These are phyloP conservation scores for Dryadomyces quercus-mongolicae DNA, from an alignment of 2,329 filamentous ascomycete genomes.

Conservation along the genomic window DNA sequence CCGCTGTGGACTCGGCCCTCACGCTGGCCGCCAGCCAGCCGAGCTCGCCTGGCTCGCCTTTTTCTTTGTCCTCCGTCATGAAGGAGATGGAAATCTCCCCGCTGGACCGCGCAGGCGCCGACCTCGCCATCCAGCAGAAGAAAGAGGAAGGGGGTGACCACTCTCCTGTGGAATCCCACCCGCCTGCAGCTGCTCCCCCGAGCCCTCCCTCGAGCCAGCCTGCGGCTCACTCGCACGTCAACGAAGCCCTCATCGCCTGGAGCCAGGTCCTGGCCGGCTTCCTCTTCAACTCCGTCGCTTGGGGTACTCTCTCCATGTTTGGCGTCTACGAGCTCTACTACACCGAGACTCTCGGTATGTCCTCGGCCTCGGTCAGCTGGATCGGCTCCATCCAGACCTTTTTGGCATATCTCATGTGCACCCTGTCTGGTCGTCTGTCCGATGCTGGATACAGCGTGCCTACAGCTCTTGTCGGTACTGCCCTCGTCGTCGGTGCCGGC, in stretches of 20 bases:
- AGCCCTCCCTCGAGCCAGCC: neutral
- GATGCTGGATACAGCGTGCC: constrained; percentile 35
- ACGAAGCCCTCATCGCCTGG: constrained; percentile 25
- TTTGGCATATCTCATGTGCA: constrained; percentile 34
- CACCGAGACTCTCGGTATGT: constrained; percentile 20
- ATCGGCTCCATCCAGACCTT: constrained; percentile 39
- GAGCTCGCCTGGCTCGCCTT: neutral
- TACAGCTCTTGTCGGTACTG: constrained; percentile 26
- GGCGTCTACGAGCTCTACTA: constrained; percentile 37
- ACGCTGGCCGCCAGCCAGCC: constrained; percentile 1
- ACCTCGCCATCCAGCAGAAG: neutral
- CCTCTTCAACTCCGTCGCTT: constrained; percentile 35
- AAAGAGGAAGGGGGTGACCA: neutral
- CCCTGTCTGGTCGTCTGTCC: constrained; percentile 34
- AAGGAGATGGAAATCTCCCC: neutral
- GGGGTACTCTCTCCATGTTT: constrained; percentile 37
- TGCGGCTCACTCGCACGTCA: neutral
- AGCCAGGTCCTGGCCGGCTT: constrained; percentile 34
- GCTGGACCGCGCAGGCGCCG: neutral
- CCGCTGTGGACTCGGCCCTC: neutral
- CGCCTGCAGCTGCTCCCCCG: neutral
- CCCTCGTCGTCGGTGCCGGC: constrained; percentile 31
- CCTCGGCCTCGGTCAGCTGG: constrained; percentile 29
- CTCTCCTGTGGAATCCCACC: no score
- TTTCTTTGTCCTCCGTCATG: neutral